Percentiles rank a stretch among this genome's conserved stretches.
Conservation (phyloP, 2,329 filamentous ascomycete species). For the Sporothrix humicola region DNA sequence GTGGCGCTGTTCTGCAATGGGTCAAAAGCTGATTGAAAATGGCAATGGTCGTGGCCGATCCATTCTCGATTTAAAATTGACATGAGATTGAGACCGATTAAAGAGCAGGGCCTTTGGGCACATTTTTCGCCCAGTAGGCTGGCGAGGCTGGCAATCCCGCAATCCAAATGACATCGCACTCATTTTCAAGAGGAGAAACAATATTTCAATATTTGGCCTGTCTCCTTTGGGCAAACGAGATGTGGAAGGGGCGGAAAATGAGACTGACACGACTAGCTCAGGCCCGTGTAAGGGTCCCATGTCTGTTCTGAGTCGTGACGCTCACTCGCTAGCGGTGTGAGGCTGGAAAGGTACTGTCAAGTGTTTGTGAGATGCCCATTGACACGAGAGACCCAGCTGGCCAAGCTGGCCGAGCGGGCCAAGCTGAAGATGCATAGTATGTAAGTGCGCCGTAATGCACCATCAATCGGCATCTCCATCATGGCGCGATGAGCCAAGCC, state of each 20-base stretch:
- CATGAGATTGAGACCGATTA: neutral
- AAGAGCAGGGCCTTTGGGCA: no score
- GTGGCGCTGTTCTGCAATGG: constrained; percentile 16
- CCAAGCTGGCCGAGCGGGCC: no score
- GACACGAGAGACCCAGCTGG: no score
- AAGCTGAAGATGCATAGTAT: no score
- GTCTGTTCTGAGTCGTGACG: no score
- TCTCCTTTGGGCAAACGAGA: constrained; percentile 6
- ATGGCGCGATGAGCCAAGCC: constrained; percentile 4
- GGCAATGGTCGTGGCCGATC: constrained; percentile 15
- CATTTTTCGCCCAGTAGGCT: neutral
- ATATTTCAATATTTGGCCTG: neutral
- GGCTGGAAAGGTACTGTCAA: neutral
- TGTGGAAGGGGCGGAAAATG: neutral
- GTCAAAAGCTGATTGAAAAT: constrained; percentile 1
- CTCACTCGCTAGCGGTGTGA: constrained; percentile 3
- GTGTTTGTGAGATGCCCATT: no score
- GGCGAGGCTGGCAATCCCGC: neutral
- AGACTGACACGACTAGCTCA: no score
- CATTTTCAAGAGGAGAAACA: neutral
- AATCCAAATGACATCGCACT: constrained; percentile 11
- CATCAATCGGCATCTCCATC: constrained; percentile 15
- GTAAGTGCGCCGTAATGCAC: no score
- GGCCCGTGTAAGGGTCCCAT: no score
- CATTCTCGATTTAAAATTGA: neutral